Conservation (phyloP, 345 rosid species). For the Eucalyptus melliodora region DNA sequence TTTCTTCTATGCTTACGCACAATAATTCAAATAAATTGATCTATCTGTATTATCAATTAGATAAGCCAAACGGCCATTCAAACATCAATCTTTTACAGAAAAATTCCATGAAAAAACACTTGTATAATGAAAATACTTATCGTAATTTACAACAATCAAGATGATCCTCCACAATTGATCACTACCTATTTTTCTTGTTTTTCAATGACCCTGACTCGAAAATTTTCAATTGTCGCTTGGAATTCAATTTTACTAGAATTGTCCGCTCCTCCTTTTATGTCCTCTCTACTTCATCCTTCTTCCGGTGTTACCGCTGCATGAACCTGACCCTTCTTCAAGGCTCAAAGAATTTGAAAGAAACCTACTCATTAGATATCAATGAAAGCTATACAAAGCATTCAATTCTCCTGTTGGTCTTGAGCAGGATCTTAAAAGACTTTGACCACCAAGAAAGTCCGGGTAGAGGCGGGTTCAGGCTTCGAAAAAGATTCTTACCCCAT, state of each 20-base stretch:
- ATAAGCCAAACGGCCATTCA: neutral
- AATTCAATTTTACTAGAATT: too few relatives aligned
- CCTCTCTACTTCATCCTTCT: neutral
- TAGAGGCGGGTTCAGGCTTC: too few relatives aligned
- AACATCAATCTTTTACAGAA: neutral
- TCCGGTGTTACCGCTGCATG: neutral
- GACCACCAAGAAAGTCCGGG: accelerated
- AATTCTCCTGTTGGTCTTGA: too few relatives aligned
- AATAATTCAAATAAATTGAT: neutral
- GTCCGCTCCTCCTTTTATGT: neutral
- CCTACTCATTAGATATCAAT: neutral
- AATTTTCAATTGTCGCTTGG: neutral
- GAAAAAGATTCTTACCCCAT: too few relatives aligned
- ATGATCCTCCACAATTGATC: neutral
- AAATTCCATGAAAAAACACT: neutral
- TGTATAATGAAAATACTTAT: neutral
- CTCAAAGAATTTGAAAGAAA: neutral
- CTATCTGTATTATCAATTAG: neutral
- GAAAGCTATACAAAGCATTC: neutral
- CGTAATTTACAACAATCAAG: neutral
- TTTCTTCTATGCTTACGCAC: neutral
- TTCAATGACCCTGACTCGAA: neutral
- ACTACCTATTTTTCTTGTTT: neutral
- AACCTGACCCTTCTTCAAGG: neutral
- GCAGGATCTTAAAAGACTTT: too few relatives aligned